phyloP scores from a whole-genome alignment of 345 rosid species.

The Kandelia obovata region DNA sequence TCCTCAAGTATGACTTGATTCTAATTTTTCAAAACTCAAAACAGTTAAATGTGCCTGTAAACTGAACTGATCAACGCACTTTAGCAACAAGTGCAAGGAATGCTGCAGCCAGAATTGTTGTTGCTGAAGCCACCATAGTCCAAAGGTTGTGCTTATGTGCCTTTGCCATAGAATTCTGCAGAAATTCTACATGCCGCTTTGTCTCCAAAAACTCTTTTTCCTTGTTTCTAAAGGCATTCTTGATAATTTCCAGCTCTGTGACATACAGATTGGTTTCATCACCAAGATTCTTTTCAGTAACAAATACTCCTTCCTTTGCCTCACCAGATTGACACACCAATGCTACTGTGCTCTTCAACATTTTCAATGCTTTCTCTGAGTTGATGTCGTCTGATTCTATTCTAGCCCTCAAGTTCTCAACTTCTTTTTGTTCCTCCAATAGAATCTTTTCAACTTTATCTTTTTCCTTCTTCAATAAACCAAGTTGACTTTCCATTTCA shows the following conservation, averaged over 20 bases:
- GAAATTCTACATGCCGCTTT: slow-evolving; percentile 47
- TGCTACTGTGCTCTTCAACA: slow-evolving; percentile 52
- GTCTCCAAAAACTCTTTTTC: slow-evolving; percentile 48
- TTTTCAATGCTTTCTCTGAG: slow-evolving; percentile 35
- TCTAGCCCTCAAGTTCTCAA: slow-evolving; percentile 38
- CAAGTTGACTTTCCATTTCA: slow-evolving; percentile 28
- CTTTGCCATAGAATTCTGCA: slow-evolving; percentile 46
- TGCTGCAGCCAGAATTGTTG: slow-evolving; percentile 61
- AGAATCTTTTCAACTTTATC: slow-evolving; percentile 38
- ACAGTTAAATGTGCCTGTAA: neutral
- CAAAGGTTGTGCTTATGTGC: slow-evolving; percentile 55
- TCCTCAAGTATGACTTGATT: slow-evolving; percentile 5
- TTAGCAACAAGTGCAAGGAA: slow-evolving; percentile 56
- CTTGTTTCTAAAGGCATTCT: slow-evolving; percentile 47
- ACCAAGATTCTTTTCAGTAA: slow-evolving; percentile 27
- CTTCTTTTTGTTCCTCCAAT: slow-evolving; percentile 30
- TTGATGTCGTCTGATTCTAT: slow-evolving; percentile 31
- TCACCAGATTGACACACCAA: slow-evolving; percentile 31
- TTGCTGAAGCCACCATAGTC: slow-evolving; percentile 60
- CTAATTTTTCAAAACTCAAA: slow-evolving; percentile 1
- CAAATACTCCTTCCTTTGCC: slow-evolving; percentile 16
- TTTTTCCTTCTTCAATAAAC: slow-evolving; percentile 40
- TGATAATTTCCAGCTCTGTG: slow-evolving; percentile 47
- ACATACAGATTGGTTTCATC: slow-evolving; percentile 34
- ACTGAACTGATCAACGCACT: slow-evolving; percentile 33